Percentiles rank a stretch among this genome's conserved stretches.
These are phyloP conservation scores for Hippophae gyantsensis DNA, from an alignment of 306 rosid genomes.

Conservation along the genomic window DNA sequence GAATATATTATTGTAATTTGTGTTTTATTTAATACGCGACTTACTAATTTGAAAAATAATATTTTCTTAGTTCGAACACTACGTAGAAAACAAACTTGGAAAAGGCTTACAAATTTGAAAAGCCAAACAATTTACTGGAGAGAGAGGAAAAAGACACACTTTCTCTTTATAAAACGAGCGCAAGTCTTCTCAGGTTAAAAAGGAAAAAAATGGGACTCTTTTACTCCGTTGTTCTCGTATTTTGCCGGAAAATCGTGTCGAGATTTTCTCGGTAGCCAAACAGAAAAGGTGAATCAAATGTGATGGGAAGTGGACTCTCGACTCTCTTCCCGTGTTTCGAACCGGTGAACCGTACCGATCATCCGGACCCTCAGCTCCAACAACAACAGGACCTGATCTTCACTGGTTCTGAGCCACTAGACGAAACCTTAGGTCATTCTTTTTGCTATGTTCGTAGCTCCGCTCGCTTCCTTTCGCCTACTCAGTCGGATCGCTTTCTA, in stretches of 20 bases:
- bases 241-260: constrained; percentile 35
- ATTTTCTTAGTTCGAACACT: too few species aligned
- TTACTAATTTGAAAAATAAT: too few species aligned
- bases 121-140: too few species aligned
- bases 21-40: too few species aligned
- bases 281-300: constrained; percentile 49
- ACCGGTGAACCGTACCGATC: constrained; percentile 38
- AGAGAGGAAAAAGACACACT: too few species aligned
- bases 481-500: constrained; percentile 76
- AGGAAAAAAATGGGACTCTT: not conserved
- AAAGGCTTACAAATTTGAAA: too few species aligned
- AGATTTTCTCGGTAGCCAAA: constrained; percentile 29
- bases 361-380: constrained; percentile 18
- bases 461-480: constrained; percentile 63
- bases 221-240: constrained; percentile 9
- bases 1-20: too few species aligned
- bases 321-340: constrained; percentile 56
- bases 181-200: too few species aligned
- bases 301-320: constrained; percentile 87
- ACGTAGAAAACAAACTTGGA: too few species aligned
- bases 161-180: too few species aligned
- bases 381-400: constrained; percentile 35
- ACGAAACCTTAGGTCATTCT: constrained; percentile 98
- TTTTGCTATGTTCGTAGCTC: constrained; percentile 91
- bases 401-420: constrained; percentile 48